Evolutionary conservation across 371 early-diverging fungal species (phyloP).

Genomic region (Apophysomyces trapeziformis): DNA sequence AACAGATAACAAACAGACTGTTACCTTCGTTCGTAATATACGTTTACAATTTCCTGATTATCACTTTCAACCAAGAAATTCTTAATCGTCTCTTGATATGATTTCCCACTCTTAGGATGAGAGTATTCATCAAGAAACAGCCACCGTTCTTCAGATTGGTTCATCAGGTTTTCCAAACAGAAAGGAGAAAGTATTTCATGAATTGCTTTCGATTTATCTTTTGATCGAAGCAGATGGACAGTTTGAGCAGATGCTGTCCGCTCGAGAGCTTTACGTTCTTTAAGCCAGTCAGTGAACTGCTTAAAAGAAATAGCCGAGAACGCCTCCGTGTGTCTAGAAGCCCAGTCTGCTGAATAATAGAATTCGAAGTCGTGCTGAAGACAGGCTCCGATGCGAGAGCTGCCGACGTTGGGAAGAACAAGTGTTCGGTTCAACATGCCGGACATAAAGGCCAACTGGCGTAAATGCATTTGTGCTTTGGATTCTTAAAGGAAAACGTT

Average conservation of each 20-base stretch:
- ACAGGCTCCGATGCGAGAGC: slow-evolving; percentile 41
- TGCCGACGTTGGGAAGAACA: slow-evolving; percentile 38
- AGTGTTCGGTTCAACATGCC: slow-evolving; percentile 39
- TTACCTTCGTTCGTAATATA: slow-evolving; percentile 42
- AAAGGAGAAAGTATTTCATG: slow-evolving; percentile 22
- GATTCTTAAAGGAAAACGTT: slow-evolving; percentile 31
- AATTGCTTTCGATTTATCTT: slow-evolving; percentile 7
- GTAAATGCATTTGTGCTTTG: slow-evolving; percentile 44
- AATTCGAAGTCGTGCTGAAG: slow-evolving; percentile 31
- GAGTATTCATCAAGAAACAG: slow-evolving; percentile 26
- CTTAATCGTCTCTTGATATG: slow-evolving; percentile 17
- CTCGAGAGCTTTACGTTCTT: slow-evolving; percentile 30
- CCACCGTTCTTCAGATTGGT: slow-evolving; percentile 14
- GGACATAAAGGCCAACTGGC: slow-evolving; percentile 38
- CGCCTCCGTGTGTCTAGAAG: slow-evolving; percentile 19
- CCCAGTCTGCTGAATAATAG: slow-evolving; percentile 35
- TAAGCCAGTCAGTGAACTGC: slow-evolving; percentile 32
- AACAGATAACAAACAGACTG: not conserved
- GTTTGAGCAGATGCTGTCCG: slow-evolving; percentile 23
- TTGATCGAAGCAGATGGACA: slow-evolving; percentile 25
- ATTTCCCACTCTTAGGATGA: slow-evolving; percentile 14
- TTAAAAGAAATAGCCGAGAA: slow-evolving; percentile 34
- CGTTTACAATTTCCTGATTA: slow-evolving; percentile 27
- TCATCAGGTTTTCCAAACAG: not conserved
- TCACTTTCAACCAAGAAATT: slow-evolving; percentile 20